These are phyloP conservation scores for Psilocybe azurescens DNA, from an alignment of 768 basidiomycete genomes.

Conservation along the genomic window DNA sequence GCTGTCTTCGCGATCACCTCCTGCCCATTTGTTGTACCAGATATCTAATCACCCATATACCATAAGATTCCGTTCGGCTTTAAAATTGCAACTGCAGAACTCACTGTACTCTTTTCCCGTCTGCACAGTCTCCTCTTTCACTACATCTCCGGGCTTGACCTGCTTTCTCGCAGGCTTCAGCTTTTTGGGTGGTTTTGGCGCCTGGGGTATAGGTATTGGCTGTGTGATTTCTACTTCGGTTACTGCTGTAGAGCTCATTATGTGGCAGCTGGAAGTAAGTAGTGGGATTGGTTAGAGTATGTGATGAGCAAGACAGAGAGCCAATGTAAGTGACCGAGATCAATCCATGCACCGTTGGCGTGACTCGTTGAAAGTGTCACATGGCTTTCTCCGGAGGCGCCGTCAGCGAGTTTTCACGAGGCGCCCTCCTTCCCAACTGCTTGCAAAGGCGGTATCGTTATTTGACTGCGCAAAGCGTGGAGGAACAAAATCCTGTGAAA, in stretches of 20 bases:
- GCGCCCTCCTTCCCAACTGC: no score
- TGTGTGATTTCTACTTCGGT: slow-evolving; percentile 10
- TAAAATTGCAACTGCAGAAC: slow-evolving; percentile 33
- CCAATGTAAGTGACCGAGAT: no score
- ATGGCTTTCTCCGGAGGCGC: no score
- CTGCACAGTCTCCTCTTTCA: slow-evolving; percentile 86
- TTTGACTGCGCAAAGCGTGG: no score
- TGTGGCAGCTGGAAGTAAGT: neutral
- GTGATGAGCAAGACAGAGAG: no score
- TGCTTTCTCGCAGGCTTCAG: slow-evolving; percentile 93
- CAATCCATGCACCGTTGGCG: no score
- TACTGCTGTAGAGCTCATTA: slow-evolving; percentile 14
- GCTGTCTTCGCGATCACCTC: slow-evolving; percentile 95
- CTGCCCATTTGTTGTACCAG: slow-evolving; percentile 99
- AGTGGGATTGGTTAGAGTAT: no score
- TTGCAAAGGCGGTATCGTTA: no score
- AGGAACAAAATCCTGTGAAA: no score
- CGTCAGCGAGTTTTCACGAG: no score
- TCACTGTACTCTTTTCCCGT: slow-evolving; percentile 96
- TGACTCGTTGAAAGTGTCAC: no score
- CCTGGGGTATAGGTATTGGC: slow-evolving; percentile 28
- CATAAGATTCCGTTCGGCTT: neutral
- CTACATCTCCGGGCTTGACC: slow-evolving; percentile 88
- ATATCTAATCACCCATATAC: slow-evolving; percentile 61
- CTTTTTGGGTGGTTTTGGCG: slow-evolving; percentile 56